These are phyloP conservation scores for Rhodofomes roseus DNA, from an alignment of 1,284 basidiomycete species.

Conservation along the genomic window DNA sequence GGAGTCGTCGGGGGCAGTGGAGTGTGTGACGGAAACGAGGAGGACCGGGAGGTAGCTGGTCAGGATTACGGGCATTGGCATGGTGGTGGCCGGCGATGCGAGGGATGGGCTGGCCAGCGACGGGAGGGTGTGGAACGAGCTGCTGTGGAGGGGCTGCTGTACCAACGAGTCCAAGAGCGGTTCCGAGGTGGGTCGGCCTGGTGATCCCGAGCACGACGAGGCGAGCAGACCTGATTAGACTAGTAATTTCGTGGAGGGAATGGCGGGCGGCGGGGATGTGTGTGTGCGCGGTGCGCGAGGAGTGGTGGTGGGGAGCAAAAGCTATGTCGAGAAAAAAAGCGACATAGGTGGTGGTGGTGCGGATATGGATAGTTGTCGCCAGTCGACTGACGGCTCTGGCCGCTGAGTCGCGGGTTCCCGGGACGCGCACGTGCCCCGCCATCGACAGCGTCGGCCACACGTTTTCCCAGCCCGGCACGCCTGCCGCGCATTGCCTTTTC, in stretches of 20 bases:
- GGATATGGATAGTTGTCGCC: conserved; percentile 9
- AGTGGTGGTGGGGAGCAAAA: neutral
- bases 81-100: conserved; percentile 6
- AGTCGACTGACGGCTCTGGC: conserved; percentile 8
- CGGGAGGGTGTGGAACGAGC: conserved; percentile 5
- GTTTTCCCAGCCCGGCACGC: neutral
- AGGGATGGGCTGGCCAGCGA: conserved; percentile 7
- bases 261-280: neutral
- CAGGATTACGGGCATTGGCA: conserved; percentile 27
- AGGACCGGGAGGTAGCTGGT: conserved; percentile 66
- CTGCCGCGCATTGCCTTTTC: neutral
- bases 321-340: conserved; percentile 5
- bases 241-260: neutral
- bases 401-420: conserved; percentile 1
- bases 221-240: neutral
- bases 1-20: conserved; percentile 62
- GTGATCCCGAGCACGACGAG: neutral
- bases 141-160: conserved; percentile 4
- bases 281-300: neutral
- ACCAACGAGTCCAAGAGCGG: conserved; percentile 2
- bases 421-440: conserved; percentile 4
- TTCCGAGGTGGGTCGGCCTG: neutral
- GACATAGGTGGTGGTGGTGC: conserved; percentile 4
- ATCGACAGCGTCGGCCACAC: neutral
- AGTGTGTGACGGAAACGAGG: conserved; percentile 58